Percentiles rank a stretch among this genome's conserved stretches.
These are phyloP conservation scores for Pichia thaimueangensis DNA, from an alignment of 805 yeast species.

Conservation along the genomic window DNA sequence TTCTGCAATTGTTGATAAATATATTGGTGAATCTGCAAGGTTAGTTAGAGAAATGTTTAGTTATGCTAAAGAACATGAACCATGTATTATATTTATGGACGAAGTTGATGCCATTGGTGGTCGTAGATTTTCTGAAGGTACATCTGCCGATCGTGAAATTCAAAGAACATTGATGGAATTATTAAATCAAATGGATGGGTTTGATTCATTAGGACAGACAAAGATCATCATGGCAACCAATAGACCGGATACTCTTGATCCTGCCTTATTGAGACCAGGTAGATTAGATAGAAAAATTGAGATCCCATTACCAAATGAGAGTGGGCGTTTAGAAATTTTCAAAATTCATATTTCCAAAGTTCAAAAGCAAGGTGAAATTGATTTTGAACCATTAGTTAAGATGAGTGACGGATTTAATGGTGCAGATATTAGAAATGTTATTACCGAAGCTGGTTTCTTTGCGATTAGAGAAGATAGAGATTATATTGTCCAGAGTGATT, in stretches of 20 bases:
- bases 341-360: constrained; percentile 87
- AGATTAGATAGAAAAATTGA: constrained; percentile 95
- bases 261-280: constrained; percentile 95
- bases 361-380: constrained; percentile 89
- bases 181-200: constrained; percentile 97
- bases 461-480: constrained; percentile 98
- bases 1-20: constrained; percentile 94
- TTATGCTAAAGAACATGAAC: constrained; percentile 96
- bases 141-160: constrained; percentile 97
- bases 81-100: constrained; percentile 97
- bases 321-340: constrained; percentile 87
- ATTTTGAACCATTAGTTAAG: constrained; percentile 93
- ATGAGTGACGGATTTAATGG: constrained; percentile 99
- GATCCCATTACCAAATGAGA: constrained; percentile 92
- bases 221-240: constrained; percentile 99
- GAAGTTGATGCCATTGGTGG: constrained; percentile 99
- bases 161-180: constrained; percentile 97
- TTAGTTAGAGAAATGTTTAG: constrained; percentile 96
- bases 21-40: constrained; percentile 96
- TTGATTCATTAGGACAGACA: constrained; percentile 93
- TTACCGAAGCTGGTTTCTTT: constrained; percentile 98
- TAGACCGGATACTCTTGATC: constrained; percentile 96
- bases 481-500: constrained; percentile 84
- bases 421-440: constrained; percentile 93
- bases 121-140: constrained; percentile 94